Evolutionary conservation across 2,329 filamentous ascomycete species (phyloP).

Genomic region (Bipolaris gigantea): DNA sequence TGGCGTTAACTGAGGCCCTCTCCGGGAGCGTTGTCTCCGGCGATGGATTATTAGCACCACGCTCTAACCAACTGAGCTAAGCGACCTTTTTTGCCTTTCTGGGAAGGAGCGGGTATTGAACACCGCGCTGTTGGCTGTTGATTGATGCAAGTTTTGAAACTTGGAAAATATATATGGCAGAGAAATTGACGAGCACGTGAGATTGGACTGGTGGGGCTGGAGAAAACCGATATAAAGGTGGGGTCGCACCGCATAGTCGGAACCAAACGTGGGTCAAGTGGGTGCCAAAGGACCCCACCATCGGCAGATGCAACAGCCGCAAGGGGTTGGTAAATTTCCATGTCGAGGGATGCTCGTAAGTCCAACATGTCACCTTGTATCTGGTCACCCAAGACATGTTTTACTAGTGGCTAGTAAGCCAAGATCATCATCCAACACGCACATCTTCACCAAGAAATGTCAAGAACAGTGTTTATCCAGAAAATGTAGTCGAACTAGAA

Average conservation of each 20-base stretch:
- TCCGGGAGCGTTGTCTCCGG: no score
- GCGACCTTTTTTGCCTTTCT: constrained; percentile 22
- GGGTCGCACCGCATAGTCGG: no score
- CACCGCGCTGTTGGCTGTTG: no score
- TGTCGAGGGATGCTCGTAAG: not conserved
- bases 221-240: no score
- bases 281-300: not conserved
- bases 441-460: not conserved
- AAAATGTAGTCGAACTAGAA: not conserved
- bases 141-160: no score
- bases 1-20: not conserved
- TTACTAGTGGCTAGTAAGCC: not conserved
- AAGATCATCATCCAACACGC: not conserved
- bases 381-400: not conserved
- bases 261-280: no score
- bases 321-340: not conserved
- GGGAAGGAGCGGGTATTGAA: not conserved
- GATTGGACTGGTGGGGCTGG: no score
- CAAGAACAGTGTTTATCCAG: not conserved
- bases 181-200: no score
- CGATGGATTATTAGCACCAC: not conserved
- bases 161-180: no score
- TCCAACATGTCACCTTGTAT: not conserved
- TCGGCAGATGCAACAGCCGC: not conserved
- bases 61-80: constrained; percentile 4